These are phyloP conservation scores for Alternaria sp. DNA, from an alignment of 2,329 filamentous ascomycete genomes.

Conservation along the genomic window DNA sequence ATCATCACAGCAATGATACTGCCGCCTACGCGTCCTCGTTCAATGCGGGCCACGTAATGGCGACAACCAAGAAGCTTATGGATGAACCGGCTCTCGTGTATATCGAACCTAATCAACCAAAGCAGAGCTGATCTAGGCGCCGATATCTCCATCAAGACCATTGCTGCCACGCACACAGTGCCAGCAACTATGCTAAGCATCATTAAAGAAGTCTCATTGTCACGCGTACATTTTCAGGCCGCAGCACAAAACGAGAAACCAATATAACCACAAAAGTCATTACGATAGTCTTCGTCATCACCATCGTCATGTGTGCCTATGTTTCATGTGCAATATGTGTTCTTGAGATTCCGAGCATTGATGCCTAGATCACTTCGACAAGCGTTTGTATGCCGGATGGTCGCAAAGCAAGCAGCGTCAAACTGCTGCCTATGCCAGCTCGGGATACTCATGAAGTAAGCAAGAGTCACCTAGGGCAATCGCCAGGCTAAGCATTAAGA, in stretches of 20 bases:
- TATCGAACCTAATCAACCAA: not conserved
- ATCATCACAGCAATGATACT: not conserved
- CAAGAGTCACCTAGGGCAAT: not conserved
- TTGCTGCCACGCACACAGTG: not conserved
- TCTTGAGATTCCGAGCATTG: not conserved
- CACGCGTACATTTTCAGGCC: not conserved
- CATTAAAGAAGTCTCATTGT: not conserved
- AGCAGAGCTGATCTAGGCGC: not conserved
- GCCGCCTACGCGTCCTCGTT: not conserved
- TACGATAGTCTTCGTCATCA: not conserved
- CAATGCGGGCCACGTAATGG: not conserved
- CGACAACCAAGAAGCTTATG: not conserved
- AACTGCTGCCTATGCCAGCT: not conserved
- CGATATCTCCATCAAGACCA: not conserved
- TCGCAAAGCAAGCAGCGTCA: not conserved
- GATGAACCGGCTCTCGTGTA: not conserved
- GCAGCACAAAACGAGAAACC: no score
- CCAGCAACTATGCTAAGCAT: not conserved
- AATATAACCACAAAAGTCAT: not conserved
- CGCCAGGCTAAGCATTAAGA: not conserved
- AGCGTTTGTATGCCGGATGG: not conserved
- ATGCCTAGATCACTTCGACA: not conserved
- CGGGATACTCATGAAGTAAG: not conserved
- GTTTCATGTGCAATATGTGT: not conserved
- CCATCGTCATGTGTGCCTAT: not conserved